Conservation (phyloP, 2,329 filamentous ascomycete genomes). For the Alternaria sp. region DNA sequence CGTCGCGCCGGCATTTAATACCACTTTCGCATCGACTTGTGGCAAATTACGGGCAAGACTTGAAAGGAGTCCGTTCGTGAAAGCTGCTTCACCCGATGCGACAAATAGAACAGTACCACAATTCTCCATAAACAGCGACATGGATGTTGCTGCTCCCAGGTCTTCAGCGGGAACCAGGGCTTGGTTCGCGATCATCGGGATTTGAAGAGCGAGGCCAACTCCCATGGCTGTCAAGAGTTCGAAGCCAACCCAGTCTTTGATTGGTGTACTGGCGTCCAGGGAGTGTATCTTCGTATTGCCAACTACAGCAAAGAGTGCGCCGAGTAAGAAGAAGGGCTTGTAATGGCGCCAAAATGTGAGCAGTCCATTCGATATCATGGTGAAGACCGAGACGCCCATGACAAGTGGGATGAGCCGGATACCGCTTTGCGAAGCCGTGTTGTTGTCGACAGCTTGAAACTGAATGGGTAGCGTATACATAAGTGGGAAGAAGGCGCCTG, state of each 20-base stretch:
- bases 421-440: conserved; percentile 37
- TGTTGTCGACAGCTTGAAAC: conserved; percentile 40
- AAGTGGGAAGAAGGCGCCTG: conserved; percentile 40
- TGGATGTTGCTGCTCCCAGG: conserved; percentile 51
- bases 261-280: conserved; percentile 48
- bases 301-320: conserved; percentile 32
- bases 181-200: conserved; percentile 54
- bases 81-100: conserved; percentile 53
- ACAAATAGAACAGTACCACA: conserved; percentile 56
- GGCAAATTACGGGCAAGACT: conserved; percentile 48
- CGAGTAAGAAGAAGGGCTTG: conserved; percentile 53
- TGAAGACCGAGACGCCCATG: conserved; percentile 38
- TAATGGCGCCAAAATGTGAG: conserved; percentile 51
- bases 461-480: conserved; percentile 42
- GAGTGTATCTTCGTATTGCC: conserved; percentile 44
- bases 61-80: conserved; percentile 53
- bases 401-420: conserved; percentile 41
- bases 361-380: conserved; percentile 36
- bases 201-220: conserved; percentile 54
- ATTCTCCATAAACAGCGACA: conserved; percentile 56
- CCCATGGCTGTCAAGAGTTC: conserved; percentile 58
- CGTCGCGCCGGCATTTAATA: conserved; percentile 57
- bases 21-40: conserved; percentile 40
- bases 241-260: conserved; percentile 58
- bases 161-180: conserved; percentile 48